Conservation (phyloP, 1,284 basidiomycete genomes). For the Ustilago vetiveriae region DNA sequence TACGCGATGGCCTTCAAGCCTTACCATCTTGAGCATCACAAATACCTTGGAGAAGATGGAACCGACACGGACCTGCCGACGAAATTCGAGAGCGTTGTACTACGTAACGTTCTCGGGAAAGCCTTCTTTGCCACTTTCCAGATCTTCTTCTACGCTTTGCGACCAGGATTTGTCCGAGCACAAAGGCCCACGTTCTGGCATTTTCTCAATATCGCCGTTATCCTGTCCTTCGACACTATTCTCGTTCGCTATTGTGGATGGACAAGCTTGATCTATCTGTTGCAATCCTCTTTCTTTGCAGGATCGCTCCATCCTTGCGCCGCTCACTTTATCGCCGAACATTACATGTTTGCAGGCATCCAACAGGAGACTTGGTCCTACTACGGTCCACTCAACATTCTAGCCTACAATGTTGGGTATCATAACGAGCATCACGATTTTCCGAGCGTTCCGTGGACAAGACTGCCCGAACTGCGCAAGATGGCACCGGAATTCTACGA, state of each 20-base stretch:
- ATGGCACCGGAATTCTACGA: conserved; percentile 95
- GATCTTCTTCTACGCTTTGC: conserved; percentile 95
- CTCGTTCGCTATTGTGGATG: conserved; percentile 61
- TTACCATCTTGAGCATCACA: conserved; percentile 87
- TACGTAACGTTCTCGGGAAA: conserved; percentile 96
- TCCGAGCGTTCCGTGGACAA: conserved; percentile 93
- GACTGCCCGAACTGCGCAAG: conserved; percentile 81
- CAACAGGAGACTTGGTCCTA: conserved; percentile 95
- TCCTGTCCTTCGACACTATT: conserved; percentile 78
- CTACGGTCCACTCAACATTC: conserved; percentile 87
- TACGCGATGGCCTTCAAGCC: conserved; percentile 96
- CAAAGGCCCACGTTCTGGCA: conserved; percentile 88
- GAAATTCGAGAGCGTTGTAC: conserved; percentile 79
- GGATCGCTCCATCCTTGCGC: conserved; percentile 94
- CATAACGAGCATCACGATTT: conserved; percentile 99
- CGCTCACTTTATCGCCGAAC: conserved; percentile 95
- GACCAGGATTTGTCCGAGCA: conserved; percentile 89
- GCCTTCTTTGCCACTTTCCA: conserved; percentile 98
- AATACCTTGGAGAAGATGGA: conserved; percentile 92
- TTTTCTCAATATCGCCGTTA: conserved; percentile 76
- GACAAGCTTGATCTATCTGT: conserved; percentile 74
- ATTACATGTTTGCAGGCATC: conserved; percentile 65
- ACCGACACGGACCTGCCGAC: conserved; percentile 95
- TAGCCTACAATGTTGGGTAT: conserved; percentile 98
- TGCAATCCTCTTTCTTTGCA: conserved; percentile 91